phyloP scores from a whole-genome alignment of 352 stramenopile species.

The Phytophthora parvispora region DNA sequence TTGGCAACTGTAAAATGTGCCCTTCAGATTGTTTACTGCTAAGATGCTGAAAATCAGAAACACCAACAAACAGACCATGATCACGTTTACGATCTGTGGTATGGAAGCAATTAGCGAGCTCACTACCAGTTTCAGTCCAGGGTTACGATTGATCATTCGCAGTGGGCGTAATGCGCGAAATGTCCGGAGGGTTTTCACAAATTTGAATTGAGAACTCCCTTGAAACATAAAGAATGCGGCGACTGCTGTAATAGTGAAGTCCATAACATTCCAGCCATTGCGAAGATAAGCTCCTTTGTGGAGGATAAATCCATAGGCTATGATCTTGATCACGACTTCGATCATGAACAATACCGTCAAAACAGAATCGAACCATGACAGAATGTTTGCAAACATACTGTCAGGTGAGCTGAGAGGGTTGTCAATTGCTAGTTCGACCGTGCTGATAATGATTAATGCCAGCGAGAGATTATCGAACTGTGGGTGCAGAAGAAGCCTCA shows the following conservation, averaged over 20 bases:
- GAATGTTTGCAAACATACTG: constrained; percentile 45
- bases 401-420: constrained; percentile 70
- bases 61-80: constrained; percentile 84
- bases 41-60: constrained; percentile 93
- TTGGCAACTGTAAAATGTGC: constrained; percentile 81
- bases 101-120: constrained; percentile 85
- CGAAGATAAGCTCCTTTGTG: constrained; percentile 77
- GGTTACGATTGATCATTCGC: constrained; percentile 87
- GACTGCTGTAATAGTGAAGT: constrained; percentile 90
- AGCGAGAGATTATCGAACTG: constrained; percentile 86
- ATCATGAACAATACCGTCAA: constrained; percentile 90
- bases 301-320: constrained; percentile 82
- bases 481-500: constrained; percentile 60
- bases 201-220: constrained; percentile 74
- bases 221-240: constrained; percentile 79
- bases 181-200: constrained; percentile 73
- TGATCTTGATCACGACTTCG: constrained; percentile 90
- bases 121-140: constrained; percentile 79
- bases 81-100: constrained; percentile 85
- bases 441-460: constrained; percentile 79
- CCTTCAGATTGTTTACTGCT: constrained; percentile 94
- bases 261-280: constrained; percentile 92
- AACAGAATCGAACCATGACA: constrained; percentile 72
- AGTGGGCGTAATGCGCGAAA: constrained; percentile 87
- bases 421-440: constrained; percentile 78